Evolutionary conservation across 2,329 filamentous ascomycete species (phyloP), one percentile per base, ranked within the genome.

Genomic region (Paramyrothecium sp.): DNA sequence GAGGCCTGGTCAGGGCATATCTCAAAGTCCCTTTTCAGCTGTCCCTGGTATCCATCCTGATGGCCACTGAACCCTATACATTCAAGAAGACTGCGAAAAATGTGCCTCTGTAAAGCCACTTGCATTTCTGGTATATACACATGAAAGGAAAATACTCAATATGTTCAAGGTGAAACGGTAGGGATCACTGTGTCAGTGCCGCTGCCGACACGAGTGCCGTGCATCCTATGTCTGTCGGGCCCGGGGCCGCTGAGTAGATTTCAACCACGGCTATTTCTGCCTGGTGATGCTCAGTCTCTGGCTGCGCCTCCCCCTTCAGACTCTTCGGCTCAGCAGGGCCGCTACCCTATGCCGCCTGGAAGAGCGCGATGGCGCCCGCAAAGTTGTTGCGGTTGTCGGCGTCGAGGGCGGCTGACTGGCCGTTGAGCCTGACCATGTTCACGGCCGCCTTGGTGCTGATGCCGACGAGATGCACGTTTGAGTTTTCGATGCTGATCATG

Each of bases 401-500:
- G 63, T 87, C 84, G 4, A 83, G 69, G 51, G 81, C 83, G 2
- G 75, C 75, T 16, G 77, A 73, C 67, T 78, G 63, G 44, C 86
- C 86, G 63, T 89, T 77, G 19, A 88, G 69, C 1, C 82, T 87
- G 58, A 92, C 75, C 88, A 92, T 92, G 74, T 90, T 91, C 54
- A 82, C 78, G 21, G 86, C 81, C 3, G 89, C 89, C 78, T 92
- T 92, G 60, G 90, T 93, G 75, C 82, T 90, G 56, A 93, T 73
- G 8, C 84, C 90, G 61, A 84, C 90, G 41, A 93, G 71, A 63
- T 85, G 78, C 44, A 91, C 78, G 54, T 79, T 86, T 38, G 82
- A 89, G 68, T 83, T 82, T 72, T 92, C 87, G 38, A 94, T 77
- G 63, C 85, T 86, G 51, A 93, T 81, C 76, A 95, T 92, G 74